Conservation (phyloP, 78 protist species). For the Chrysochromulina tobinii region DNA sequence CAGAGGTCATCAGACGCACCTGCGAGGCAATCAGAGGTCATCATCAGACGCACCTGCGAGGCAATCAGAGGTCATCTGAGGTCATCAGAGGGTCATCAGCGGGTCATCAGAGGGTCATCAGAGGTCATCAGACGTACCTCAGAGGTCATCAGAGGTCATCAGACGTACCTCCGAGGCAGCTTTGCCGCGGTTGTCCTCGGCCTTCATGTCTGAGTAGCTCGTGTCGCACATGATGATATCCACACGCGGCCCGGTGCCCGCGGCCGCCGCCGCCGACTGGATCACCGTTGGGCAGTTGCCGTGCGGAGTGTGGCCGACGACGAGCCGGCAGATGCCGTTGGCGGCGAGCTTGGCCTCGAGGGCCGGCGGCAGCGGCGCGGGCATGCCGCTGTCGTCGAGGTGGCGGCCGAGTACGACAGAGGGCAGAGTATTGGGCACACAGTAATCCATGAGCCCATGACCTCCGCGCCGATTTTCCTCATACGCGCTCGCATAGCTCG, state of each 20-base stretch:
- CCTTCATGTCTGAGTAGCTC: neutral
- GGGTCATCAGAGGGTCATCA: too few species aligned
- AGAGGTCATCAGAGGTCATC: too few species aligned
- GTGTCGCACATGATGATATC: neutral
- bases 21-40: too few species aligned
- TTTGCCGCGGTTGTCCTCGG: conserved; percentile 18
- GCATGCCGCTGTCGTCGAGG: neutral
- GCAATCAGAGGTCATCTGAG: too few species aligned
- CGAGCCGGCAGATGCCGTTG: neutral
- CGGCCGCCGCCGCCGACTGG: neutral
- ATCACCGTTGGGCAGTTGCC: conserved; percentile 27
- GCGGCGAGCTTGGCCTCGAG: neutral
- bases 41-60: too few species aligned
- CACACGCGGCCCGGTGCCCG: neutral
- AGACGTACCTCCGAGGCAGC: neutral
- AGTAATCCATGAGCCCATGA: neutral
- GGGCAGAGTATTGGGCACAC: neutral
- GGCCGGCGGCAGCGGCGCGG: neutral
- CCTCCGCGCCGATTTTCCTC: neutral
- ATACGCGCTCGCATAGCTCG: neutral
- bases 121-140: too few species aligned
- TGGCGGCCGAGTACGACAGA: neutral
- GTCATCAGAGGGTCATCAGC: too few species aligned
- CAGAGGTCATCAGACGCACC: too few species aligned
- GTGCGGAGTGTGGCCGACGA: conserved; percentile 45